phyloP scores from a whole-genome alignment of 179 eudicot genomes.

The Spergularia azorica region DNA sequence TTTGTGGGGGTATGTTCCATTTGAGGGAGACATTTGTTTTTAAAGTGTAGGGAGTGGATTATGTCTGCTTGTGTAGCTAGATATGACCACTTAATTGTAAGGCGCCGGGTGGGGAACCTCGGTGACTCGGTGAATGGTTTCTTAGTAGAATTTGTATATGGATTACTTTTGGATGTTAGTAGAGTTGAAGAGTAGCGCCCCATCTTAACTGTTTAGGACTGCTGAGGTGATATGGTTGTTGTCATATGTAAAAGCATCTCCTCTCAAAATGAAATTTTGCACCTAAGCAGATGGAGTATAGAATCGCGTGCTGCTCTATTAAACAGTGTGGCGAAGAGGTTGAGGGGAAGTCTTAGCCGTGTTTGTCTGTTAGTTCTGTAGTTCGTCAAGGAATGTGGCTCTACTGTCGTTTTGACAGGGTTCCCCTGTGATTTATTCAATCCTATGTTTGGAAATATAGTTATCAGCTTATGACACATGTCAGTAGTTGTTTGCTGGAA shows the following conservation, averaged over 20 bases:
- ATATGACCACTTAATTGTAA: background rate
- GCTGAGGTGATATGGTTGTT: background rate
- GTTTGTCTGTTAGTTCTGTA: too few species aligned
- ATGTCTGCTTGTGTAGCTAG: background rate
- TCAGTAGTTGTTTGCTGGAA: too few species aligned
- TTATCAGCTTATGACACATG: too few species aligned
- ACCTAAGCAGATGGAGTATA: slow-evolving; percentile 5
- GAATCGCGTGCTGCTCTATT: background rate
- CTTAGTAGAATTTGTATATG: background rate
- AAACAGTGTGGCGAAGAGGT: background rate
- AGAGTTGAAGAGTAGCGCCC: background rate
- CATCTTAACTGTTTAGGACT: background rate
- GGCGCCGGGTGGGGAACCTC: too few species aligned
- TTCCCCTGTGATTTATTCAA: too few species aligned
- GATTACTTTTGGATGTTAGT: background rate
- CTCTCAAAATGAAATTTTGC: background rate
- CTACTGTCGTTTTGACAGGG: too few species aligned
- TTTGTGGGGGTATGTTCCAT: background rate
- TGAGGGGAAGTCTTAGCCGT: background rate
- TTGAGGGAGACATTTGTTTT: background rate
- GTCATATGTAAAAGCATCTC: background rate
- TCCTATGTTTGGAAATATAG: too few species aligned
- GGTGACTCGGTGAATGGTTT: background rate
- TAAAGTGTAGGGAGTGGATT: background rate
- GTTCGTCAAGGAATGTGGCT: background rate